Conservation (phyloP, 129 eudicot species). For the Pittosporum tobira region DNA sequence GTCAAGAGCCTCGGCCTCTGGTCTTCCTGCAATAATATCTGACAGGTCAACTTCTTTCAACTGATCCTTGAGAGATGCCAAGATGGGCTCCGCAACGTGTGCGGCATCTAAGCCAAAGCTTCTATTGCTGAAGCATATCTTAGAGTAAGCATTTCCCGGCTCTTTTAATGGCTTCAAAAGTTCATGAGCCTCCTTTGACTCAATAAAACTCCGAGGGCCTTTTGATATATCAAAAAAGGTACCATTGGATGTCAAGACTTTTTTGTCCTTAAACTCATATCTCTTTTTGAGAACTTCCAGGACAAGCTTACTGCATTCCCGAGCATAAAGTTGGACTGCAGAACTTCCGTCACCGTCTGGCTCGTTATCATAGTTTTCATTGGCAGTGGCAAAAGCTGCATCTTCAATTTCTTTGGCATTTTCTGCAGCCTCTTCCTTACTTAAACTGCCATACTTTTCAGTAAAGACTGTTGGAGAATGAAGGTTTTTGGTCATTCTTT, state of each 20-base stretch:
- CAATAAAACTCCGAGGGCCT: slow-evolving; percentile 70
- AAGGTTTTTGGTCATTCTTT: slow-evolving; percentile 60
- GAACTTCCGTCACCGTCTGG: slow-evolving; percentile 77
- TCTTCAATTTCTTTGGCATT: slow-evolving; percentile 65
- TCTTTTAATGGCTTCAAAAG: slow-evolving; percentile 55
- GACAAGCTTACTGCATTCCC: slow-evolving; percentile 69
- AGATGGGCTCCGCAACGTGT: slow-evolving; percentile 33
- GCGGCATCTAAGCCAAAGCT: slow-evolving; percentile 61
- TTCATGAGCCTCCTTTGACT: slow-evolving; percentile 61
- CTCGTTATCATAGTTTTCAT: slow-evolving; percentile 51
- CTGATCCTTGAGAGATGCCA: slow-evolving; percentile 39
- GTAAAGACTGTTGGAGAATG: slow-evolving; percentile 61
- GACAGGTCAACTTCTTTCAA: slow-evolving; percentile 55
- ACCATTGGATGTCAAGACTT: slow-evolving; percentile 12
- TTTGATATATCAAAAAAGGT: slow-evolving; percentile 61
- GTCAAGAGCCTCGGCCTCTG: slow-evolving; percentile 55
- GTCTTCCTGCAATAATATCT: slow-evolving; percentile 60
- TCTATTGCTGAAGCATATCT: slow-evolving; percentile 67
- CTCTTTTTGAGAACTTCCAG: slow-evolving; percentile 60
- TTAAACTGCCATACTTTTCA: slow-evolving; percentile 56
- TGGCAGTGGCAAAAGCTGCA: slow-evolving; percentile 45
- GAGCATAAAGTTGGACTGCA: slow-evolving; percentile 73
- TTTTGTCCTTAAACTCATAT: slow-evolving; percentile 19
- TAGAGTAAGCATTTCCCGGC: slow-evolving; percentile 45
- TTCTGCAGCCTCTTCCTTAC: slow-evolving; percentile 54